Evolutionary conservation across 768 basidiomycete species (phyloP).

Genomic region (Pleurotus salmoneostramineus): DNA sequence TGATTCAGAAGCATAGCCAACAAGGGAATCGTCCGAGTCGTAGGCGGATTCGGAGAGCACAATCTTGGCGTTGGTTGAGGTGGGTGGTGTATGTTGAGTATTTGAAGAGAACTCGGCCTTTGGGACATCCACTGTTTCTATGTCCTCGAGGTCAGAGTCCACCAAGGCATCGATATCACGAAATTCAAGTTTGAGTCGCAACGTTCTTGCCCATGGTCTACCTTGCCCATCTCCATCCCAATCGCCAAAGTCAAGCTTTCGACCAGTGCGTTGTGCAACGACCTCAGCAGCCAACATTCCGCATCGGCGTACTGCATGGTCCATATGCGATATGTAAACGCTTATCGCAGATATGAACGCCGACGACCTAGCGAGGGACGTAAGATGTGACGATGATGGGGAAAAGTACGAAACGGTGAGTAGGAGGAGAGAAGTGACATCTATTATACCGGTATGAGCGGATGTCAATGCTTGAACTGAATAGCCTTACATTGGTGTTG

Average conservation of each 20-base stretch:
- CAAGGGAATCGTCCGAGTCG: constrained; percentile 84
- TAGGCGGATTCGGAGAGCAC: constrained; percentile 30
- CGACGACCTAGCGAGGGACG: constrained; percentile 47
- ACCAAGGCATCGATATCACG: constrained; percentile 50
- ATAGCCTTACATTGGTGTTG: constrained; percentile 67
- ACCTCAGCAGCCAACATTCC: constrained; percentile 93
- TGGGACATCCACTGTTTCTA: background rate
- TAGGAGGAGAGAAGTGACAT: constrained; percentile 70
- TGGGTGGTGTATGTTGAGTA: background rate
- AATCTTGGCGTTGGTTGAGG: constrained; percentile 13
- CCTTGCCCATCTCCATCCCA: constrained; percentile 80
- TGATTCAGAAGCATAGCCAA: constrained; percentile 68
- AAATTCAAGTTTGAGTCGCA: constrained; percentile 49
- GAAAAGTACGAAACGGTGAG: constrained; percentile 61
- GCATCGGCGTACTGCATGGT: constrained; percentile 71
- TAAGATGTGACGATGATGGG: constrained; percentile 38
- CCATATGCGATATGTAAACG: constrained; percentile 74
- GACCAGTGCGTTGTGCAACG: constrained; percentile 57
- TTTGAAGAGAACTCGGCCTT: background rate
- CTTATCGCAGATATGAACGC: constrained; percentile 67
- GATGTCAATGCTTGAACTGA: background rate
- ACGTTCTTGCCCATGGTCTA: constrained; percentile 55
- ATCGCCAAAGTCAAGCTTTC: constrained; percentile 71
- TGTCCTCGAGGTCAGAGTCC: constrained; percentile 10
- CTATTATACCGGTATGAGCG: constrained; percentile 31